Evolutionary conservation across 352 stramenopile species (phyloP).

Genomic region (Elongisporangium senticosum): DNA sequence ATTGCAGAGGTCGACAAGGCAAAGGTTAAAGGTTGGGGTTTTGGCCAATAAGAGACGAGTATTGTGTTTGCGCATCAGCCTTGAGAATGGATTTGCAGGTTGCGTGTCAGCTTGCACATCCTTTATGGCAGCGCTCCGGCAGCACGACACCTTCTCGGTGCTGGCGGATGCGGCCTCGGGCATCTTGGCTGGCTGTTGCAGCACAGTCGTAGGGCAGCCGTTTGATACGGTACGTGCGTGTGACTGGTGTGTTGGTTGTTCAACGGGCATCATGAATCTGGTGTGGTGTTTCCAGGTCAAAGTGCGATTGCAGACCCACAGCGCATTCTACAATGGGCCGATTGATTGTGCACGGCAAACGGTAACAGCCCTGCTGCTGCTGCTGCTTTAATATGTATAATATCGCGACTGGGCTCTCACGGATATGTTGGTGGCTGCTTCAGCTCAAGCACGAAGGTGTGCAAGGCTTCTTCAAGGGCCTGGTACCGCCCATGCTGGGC

Average conservation of each 20-base stretch:
- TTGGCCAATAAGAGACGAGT: not conserved
- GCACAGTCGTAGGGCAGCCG: no score
- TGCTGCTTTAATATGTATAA: no score
- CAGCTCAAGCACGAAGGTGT: slow-evolving; percentile 50
- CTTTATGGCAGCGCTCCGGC: slow-evolving; percentile 16
- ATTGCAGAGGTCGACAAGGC: not conserved
- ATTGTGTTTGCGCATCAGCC: not conserved
- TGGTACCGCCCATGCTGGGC: slow-evolving; percentile 75
- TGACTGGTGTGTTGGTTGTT: no score
- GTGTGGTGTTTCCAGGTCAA: slow-evolving; percentile 32
- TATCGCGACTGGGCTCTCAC: not conserved
- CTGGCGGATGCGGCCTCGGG: slow-evolving; percentile 48
- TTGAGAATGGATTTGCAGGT: not conserved
- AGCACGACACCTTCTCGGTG: slow-evolving; percentile 39
- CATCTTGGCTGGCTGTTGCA: slow-evolving; percentile 38
- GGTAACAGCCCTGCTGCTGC: slow-evolving; percentile 3
- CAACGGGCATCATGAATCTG: no score
- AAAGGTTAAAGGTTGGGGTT: not conserved
- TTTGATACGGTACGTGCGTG: no score
- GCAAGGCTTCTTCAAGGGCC: slow-evolving; percentile 81
- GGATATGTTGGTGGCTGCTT: not conserved
- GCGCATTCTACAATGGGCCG: slow-evolving; percentile 43
- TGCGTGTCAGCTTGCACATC: not conserved
- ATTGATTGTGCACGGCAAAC: slow-evolving; percentile 44
- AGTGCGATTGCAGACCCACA: slow-evolving; percentile 55